Evolutionary conservation across 805 yeast genomes (phyloP), one percentile per base, ranked within the genome.

Genomic region (Myxozyma neotropica): DNA sequence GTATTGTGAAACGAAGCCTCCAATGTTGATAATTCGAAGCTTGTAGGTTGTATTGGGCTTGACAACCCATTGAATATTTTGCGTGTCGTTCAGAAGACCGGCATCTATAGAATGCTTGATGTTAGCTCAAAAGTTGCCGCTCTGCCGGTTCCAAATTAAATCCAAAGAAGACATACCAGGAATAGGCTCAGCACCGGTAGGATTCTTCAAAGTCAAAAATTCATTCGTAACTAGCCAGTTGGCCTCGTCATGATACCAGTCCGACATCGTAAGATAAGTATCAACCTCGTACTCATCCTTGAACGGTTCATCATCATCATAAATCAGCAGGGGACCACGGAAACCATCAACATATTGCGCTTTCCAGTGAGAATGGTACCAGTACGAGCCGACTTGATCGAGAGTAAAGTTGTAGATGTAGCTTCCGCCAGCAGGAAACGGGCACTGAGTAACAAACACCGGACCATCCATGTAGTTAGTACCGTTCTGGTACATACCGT

Each of bases 131-230:
- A n/a, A n/a, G n/a, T n/a, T n/a, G n/a, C n/a, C n/a, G n/a, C n/a
- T n/a, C n/a, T n/a, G n/a, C n/a, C n/a, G n/a, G n/a, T n/a, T n/a
- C n/a, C 23, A 36, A 12, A 48, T 6, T 17, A 10, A 48, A 5
- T 6, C 5, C 23, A 36, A 8, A 29, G 33, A 35, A 6, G 8
- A 27, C 53, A 15, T 15, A 48, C 53, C 53, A 5, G 99, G 99
- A 67, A 94, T 85, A 52, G 99, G 99, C 77, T 94, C 99, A 45
- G 97, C 97, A 71, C 99, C 99, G 5, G 97, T 89, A 59, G 99
- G 99, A 75, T 94, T 94, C 78, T 80, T 85, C 62, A 85, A 72
- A 65, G 77, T 82, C 78, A 91, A 71, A 77, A 94, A 92, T 33
- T 68, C 59, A 15, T 80, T 76, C 26, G 73, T 67, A 65, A 79